These are phyloP conservation scores for Alternaria ventricosa DNA, from an alignment of 2,329 filamentous ascomycete species.

Conservation along the genomic window DNA sequence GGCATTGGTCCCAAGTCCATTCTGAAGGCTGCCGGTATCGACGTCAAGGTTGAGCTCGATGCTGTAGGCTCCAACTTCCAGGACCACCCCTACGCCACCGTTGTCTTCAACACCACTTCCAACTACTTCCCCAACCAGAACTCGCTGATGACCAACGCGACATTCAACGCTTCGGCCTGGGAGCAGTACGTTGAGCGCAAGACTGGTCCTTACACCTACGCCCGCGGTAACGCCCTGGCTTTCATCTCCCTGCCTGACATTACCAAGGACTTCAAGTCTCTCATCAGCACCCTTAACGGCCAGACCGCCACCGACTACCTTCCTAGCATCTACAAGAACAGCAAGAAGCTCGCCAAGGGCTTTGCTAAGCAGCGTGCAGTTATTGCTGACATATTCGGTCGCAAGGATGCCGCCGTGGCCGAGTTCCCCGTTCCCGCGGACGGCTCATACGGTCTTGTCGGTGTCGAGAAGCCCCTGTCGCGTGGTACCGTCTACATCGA, in stretches of 20 bases:
- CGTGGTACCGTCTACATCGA: constrained; percentile 46
- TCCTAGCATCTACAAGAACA: constrained; percentile 30
- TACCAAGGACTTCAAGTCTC: constrained; percentile 16
- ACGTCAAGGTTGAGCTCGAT: constrained; percentile 34
- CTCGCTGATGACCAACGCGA: constrained; percentile 34
- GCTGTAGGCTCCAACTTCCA: constrained; percentile 47
- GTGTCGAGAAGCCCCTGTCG: constrained; percentile 42
- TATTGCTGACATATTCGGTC: constrained; percentile 30
- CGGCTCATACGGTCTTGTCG: constrained; percentile 31
- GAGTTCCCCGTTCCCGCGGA: constrained; percentile 47
- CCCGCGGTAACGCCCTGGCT: constrained; percentile 32
- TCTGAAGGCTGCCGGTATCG: constrained; percentile 38
- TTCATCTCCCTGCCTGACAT: constrained; percentile 36
- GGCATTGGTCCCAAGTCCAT: constrained; percentile 40
- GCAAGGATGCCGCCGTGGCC: constrained; percentile 28
- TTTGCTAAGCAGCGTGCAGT: constrained; percentile 32
- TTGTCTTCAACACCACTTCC: constrained; percentile 31
- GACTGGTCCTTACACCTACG: constrained; percentile 40
- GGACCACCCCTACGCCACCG: constrained; percentile 34
- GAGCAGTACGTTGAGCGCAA: constrained; percentile 39
- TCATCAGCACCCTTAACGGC: constrained; percentile 10
- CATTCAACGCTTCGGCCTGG: constrained; percentile 42
- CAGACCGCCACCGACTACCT: constrained; percentile 28
- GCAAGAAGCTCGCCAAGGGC: constrained; percentile 27
- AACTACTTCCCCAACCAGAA: constrained; percentile 32